These are phyloP conservation scores for Leishmania martiniquensis DNA, from an alignment of 208 protist species.

Conservation along the genomic window DNA sequence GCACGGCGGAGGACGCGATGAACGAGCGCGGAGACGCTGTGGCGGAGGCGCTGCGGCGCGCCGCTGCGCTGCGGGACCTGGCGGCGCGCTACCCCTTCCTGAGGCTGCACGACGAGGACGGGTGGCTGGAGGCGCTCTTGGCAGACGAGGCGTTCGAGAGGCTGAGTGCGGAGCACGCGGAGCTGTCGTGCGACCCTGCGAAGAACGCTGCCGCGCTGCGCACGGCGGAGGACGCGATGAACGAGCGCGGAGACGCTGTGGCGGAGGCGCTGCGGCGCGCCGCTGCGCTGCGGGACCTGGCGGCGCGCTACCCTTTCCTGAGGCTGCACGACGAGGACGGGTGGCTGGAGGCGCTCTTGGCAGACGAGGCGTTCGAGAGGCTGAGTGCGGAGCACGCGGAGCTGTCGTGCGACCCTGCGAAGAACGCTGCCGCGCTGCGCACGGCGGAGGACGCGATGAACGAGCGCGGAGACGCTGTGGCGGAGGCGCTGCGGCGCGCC, in stretches of 20 bases:
- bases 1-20: neutral
- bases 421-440: neutral
- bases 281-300: neutral
- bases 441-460: neutral
- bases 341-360: neutral
- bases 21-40: neutral
- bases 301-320: neutral
- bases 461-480: neutral
- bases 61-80: neutral
- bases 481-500: neutral
- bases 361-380: neutral
- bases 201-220: neutral
- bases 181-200: neutral
- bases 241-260: neutral
- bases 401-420: neutral
- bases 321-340: neutral
- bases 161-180: neutral
- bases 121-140: neutral
- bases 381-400: neutral
- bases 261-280: neutral
- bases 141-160: neutral
- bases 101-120: neutral
- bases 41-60: neutral
- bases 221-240: neutral
- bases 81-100: slow-evolving; percentile 1